These are phyloP conservation scores for Candida sphagnicola DNA, from an alignment of 805 yeast species.

Conservation along the genomic window DNA sequence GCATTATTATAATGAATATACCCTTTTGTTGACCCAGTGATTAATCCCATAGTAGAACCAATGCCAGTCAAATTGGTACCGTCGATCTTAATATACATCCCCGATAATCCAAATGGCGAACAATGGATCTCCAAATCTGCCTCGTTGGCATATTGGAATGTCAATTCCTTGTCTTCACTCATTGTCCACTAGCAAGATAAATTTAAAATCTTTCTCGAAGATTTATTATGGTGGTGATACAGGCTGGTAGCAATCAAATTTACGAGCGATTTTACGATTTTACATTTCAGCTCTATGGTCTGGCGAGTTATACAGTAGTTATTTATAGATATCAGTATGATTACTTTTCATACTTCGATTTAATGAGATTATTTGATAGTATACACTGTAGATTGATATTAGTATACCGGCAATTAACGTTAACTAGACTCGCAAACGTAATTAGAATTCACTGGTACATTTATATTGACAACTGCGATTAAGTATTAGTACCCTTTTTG, in stretches of 20 bases:
- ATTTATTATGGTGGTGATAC: no score
- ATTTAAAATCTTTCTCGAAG: no score
- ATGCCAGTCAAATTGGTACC: conserved; percentile 51
- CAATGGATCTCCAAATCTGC: conserved; percentile 54
- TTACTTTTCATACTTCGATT: no score
- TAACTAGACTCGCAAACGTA: no score
- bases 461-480: neutral
- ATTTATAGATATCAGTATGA: no score
- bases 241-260: no score
- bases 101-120: conserved; percentile 54
- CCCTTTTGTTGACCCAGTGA: conserved; percentile 51
- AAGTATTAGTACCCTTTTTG: neutral
- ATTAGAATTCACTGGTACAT: no score
- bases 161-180: conserved; percentile 9
- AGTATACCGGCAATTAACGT: no score
- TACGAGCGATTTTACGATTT: neutral
- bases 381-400: no score
- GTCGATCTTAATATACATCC: conserved; percentile 44
- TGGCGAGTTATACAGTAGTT: neutral
- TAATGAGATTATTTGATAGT: no score
- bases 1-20: conserved; percentile 45
- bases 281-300: no score
- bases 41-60: conserved; percentile 53
- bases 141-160: conserved; percentile 44
- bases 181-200: neutral